A percentile compares a stretch with the other conserved stretches of the same genome.
Evolutionary conservation across 257 asterid genomes (phyloP).

Genomic region (Thymus mandschuricus): DNA sequence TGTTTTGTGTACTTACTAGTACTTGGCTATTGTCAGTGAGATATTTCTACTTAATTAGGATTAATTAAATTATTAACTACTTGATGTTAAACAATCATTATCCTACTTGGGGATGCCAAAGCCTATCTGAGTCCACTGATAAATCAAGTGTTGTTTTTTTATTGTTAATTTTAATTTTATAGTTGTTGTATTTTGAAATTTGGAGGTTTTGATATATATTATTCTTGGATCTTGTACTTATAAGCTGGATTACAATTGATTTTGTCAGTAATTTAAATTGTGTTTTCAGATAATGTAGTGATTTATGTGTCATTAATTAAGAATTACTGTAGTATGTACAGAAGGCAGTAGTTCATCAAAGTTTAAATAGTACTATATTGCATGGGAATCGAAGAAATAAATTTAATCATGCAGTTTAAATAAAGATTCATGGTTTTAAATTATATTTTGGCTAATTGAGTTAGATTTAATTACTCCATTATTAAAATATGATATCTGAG

Average conservation of each 20-base stretch:
- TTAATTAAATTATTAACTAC: background rate
- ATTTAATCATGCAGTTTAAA: background rate
- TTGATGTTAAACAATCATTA: background rate
- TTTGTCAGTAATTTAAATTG: slow-evolving; percentile 12
- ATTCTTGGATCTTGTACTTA: slow-evolving; percentile 26
- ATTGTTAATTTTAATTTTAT: background rate
- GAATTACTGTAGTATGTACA: background rate
- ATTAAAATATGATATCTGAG: background rate
- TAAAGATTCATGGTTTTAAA: background rate
- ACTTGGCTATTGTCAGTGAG: background rate
- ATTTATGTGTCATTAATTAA: slow-evolving; percentile 7
- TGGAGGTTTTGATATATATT: background rate
- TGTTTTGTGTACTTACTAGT: background rate
- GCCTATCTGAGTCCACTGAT: background rate
- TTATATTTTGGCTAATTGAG: background rate
- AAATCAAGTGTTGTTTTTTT: background rate
- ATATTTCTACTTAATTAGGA: background rate
- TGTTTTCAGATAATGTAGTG: slow-evolving; percentile 4
- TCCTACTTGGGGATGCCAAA: background rate
- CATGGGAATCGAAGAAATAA: slow-evolving; percentile 12
- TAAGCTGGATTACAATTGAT: slow-evolving; percentile 7
- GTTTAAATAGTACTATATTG: background rate
- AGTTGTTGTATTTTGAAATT: background rate
- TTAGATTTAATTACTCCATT: background rate
- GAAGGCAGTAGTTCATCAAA: background rate